Evolutionary conservation across 2,329 filamentous ascomycete species (phyloP).

Genomic region (Aaosphaeria pasadenensis): DNA sequence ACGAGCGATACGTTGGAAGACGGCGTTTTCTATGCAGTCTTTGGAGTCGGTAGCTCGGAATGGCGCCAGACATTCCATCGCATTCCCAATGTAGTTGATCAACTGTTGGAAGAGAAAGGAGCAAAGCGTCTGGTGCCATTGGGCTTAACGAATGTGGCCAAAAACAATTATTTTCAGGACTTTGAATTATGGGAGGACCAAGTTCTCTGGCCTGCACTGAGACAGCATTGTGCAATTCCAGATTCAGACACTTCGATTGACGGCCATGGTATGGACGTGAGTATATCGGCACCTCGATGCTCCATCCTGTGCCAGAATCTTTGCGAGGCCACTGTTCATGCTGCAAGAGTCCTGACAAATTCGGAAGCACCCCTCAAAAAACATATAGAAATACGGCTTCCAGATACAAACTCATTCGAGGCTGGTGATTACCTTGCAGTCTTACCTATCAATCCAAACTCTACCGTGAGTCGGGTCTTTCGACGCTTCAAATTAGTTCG

Average conservation of each 20-base stretch:
- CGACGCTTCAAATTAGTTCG: conserved; percentile 63
- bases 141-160: conserved; percentile 35
- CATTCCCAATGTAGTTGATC: conserved; percentile 38
- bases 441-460: conserved; percentile 65
- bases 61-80: conserved; percentile 42
- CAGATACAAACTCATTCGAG: conserved; percentile 57
- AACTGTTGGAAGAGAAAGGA: conserved; percentile 25
- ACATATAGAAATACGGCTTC: conserved; percentile 45
- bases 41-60: conserved; percentile 42
- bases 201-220: conserved; percentile 34
- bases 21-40: conserved; percentile 39
- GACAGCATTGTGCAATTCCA: conserved; percentile 27
- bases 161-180: conserved; percentile 39
- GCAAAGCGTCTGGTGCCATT: conserved; percentile 29
- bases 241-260: conserved; percentile 16
- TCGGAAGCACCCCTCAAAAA: conserved; percentile 26
- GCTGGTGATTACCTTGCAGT: conserved; percentile 76
- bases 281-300: conserved; percentile 32
- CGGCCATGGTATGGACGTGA: conserved; percentile 28
- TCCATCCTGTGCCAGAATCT: conserved; percentile 37
- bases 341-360: conserved; percentile 25
- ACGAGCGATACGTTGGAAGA: conserved; percentile 25
- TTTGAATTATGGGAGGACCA: conserved; percentile 42
- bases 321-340: conserved; percentile 32
- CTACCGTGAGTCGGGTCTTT: conserved; percentile 62